Evolutionary conservation across 352 stramenopile species (phyloP).

Genomic region (Globisporangium apiculatum): DNA sequence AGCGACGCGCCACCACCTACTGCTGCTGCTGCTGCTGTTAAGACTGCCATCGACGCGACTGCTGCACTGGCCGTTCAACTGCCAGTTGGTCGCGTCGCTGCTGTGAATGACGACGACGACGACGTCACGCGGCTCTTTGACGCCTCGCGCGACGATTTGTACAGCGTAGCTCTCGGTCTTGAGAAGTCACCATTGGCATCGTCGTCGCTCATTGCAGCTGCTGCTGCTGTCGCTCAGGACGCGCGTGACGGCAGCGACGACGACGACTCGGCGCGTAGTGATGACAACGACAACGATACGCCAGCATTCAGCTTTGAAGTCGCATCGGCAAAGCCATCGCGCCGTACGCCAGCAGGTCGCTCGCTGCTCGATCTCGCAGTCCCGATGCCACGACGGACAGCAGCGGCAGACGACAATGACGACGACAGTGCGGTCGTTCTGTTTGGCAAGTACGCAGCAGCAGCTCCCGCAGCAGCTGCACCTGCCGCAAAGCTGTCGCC

Average conservation of each 20-base stretch:
- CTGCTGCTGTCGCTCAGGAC: background rate
- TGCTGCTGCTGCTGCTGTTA: too few species aligned
- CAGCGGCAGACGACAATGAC: background rate
- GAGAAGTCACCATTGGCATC: background rate
- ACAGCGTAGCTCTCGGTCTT: background rate
- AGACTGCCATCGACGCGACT: background rate
- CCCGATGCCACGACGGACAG: background rate
- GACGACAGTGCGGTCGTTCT: background rate
- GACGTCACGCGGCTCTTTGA: background rate
- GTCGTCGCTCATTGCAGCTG: background rate
- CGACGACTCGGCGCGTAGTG: background rate
- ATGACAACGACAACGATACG: background rate
- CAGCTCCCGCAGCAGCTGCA: background rate
- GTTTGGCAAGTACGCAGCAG: background rate
- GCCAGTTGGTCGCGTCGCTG: background rate
- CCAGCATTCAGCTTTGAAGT: conserved; percentile 3
- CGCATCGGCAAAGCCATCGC: background rate
- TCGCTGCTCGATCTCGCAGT: background rate
- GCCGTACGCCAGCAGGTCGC: background rate
- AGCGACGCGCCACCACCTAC: too few species aligned
- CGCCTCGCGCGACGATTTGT: background rate
- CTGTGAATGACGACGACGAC: background rate
- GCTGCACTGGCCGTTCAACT: background rate
- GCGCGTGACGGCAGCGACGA: background rate
- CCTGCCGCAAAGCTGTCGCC: background rate